Evolutionary conservation across 1,284 basidiomycete species (phyloP), one percentile per base, ranked within the genome.

Genomic region (Sanguinoderma infundibulare): DNA sequence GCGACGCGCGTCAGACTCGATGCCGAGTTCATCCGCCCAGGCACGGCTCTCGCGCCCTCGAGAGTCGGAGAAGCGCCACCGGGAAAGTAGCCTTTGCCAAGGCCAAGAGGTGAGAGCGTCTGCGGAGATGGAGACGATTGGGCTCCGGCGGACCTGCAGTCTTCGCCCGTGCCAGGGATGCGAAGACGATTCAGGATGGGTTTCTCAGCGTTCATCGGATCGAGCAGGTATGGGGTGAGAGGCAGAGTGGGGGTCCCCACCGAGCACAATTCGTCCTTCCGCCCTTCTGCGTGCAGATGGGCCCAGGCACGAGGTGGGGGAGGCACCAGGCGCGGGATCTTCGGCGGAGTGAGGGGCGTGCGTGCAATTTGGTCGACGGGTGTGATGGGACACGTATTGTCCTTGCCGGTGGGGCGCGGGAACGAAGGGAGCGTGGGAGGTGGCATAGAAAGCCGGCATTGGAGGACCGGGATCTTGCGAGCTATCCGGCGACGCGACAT

Each of bases 311-410:
- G 62, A 17, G 65, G 60, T 0, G 63, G 53, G 22, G 56, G 62
- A 14, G 67, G 70, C 54, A 53, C 53, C 9, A 65, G 30, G 15
- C 70, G 67, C 14, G 63, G 63, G 4, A 63, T 46, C 44, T 57
- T 65, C 1, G 74, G 75, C 26, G 75, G 73, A 7, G 63, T 62
- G 3, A 67, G 61, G 17, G 71, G 72, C 1, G 70, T 72, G 38
- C 69, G 67, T 14, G 69, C 56, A 28, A 74, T 70, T 55, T 75
- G 75, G n/a, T 74, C 73, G 2, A 72, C 44, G 17, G 75, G 74
- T 1, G 75, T 76, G 32, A 72, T 64, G 9, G 73, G 72, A 14
- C 46, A 61, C 8, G 22, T 35, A 5, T 52, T 32, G 12, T 35
- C 50, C 7, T 35, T 39, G 20, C 44, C 44, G 9, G 64, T 54